A percentile compares a stretch with the other conserved stretches of the same genome.
Evolutionary conservation across 2,329 filamentous ascomycete species (phyloP).

Genomic region (Pseudogymnoascus destructans): DNA sequence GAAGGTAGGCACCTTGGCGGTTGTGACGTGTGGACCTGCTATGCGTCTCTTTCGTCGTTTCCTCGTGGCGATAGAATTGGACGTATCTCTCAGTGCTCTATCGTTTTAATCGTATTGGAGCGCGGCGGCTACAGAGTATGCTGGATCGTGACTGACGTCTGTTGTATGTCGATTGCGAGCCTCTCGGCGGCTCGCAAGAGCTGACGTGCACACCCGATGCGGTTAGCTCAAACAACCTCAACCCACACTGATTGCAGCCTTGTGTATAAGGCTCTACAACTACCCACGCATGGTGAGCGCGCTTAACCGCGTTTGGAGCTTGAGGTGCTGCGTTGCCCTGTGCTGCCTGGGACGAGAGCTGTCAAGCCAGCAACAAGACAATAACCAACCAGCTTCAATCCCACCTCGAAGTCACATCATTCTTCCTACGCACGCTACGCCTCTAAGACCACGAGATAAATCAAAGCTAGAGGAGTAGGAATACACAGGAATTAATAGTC

Average conservation of each 20-base stretch:
- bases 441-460: background rate
- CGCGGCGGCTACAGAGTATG: background rate
- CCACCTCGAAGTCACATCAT: background rate
- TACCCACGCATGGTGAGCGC: background rate
- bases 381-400: slow-evolving; percentile 1
- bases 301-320: slow-evolving; percentile 10
- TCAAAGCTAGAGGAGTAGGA: background rate
- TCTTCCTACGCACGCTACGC: background rate
- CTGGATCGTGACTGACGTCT: slow-evolving; percentile 3
- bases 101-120: background rate
- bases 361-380: slow-evolving; percentile 3
- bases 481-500: background rate
- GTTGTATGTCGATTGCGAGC: slow-evolving; percentile 7
- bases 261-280: background rate
- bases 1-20: slow-evolving; percentile 16
- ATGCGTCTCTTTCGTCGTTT: slow-evolving; percentile 1
- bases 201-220: slow-evolving; percentile 6
- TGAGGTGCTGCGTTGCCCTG: slow-evolving; percentile 9
- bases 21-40: background rate
- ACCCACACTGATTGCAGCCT: background rate
- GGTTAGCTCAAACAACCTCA: background rate
- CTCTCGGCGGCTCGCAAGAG: slow-evolving; percentile 4
- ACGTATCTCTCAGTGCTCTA: background rate
- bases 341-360: slow-evolving; percentile 6
- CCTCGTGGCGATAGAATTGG: background rate